Percentiles rank a stretch among this genome's conserved stretches.
These are phyloP conservation scores for Diaporthe eres DNA, from an alignment of 2,329 filamentous ascomycete genomes.

Conservation along the genomic window DNA sequence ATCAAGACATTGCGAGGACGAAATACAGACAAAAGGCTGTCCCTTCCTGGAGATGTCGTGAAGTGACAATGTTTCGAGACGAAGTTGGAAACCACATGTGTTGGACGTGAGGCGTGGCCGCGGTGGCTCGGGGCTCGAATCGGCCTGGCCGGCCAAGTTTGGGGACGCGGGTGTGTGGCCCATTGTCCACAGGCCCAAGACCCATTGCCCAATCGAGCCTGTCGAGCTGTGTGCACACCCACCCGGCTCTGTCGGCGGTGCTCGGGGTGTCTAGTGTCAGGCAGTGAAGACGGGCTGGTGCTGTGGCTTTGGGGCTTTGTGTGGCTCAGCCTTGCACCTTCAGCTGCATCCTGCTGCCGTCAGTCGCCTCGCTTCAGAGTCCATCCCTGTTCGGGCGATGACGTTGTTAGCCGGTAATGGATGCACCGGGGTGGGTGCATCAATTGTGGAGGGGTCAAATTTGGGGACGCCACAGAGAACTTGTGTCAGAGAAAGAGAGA, in stretches of 20 bases:
- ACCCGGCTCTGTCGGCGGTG: neutral
- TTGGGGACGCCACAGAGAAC: too few relatives aligned
- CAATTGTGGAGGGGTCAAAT: constrained; percentile 10
- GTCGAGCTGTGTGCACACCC: neutral
- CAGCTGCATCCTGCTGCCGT: constrained; percentile 7
- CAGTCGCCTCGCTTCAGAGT: neutral
- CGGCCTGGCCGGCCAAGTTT: constrained; percentile 11
- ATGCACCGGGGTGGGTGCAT: constrained; percentile 8
- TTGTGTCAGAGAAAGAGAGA: constrained; percentile 16
- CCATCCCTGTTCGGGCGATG: constrained; percentile 13
- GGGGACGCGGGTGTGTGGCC: neutral
- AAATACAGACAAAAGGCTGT: neutral
- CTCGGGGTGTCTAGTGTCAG: neutral
- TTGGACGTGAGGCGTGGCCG: constrained; percentile 17
- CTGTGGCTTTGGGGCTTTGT: constrained; percentile 30
- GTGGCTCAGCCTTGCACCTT: constrained; percentile 26
- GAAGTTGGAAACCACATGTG: neutral
- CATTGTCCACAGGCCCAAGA: neutral
- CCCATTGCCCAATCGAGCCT: neutral
- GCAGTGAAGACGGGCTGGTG: neutral
- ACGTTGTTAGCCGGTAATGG: neutral
- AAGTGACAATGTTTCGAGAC: neutral
- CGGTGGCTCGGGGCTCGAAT: neutral
- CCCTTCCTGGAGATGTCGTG: neutral
- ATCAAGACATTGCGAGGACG: neutral